Evolutionary conservation across 2,329 filamentous ascomycete species (phyloP).

Genomic region (Sporothrix globosa): DNA sequence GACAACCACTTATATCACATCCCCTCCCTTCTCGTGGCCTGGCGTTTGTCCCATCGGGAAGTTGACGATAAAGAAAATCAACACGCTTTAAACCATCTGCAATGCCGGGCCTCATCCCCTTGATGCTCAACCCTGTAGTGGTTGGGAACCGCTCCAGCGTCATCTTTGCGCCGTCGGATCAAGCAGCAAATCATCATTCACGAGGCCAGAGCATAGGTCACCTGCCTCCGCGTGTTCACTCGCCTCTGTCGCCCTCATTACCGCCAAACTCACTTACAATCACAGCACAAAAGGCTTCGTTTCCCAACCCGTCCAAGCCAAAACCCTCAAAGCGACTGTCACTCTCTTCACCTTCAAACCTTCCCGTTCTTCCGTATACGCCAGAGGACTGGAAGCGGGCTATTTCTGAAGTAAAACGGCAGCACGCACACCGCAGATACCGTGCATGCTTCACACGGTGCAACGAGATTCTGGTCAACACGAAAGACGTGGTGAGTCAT

Average conservation of each 20-base stretch:
- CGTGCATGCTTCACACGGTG: conserved; percentile 58
- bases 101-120: conserved; percentile 38
- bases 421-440: conserved; percentile 56
- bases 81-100: not conserved
- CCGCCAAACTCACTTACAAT: not conserved
- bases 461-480: conserved; percentile 55
- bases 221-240: not conserved
- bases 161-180: conserved; percentile 22
- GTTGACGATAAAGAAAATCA: not conserved
- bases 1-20: not conserved
- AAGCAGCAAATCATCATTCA: not conserved
- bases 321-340: conserved; percentile 39
- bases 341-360: conserved; percentile 24
- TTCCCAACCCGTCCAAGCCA: conserved; percentile 23
- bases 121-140: conserved; percentile 35
- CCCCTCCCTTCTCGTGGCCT: not conserved
- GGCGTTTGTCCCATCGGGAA: not conserved
- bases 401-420: conserved; percentile 58
- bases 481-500: conserved; percentile 50
- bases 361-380: conserved; percentile 48
- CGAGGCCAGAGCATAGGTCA: conserved; percentile 31
- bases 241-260: conserved; percentile 13
- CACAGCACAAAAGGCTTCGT: conserved; percentile 25
- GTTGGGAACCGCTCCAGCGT: conserved; percentile 34
- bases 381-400: conserved; percentile 55